Base-by-base conservation (phyloP, 306 rosid genomes). In the Cucumis hystrix region DNA sequence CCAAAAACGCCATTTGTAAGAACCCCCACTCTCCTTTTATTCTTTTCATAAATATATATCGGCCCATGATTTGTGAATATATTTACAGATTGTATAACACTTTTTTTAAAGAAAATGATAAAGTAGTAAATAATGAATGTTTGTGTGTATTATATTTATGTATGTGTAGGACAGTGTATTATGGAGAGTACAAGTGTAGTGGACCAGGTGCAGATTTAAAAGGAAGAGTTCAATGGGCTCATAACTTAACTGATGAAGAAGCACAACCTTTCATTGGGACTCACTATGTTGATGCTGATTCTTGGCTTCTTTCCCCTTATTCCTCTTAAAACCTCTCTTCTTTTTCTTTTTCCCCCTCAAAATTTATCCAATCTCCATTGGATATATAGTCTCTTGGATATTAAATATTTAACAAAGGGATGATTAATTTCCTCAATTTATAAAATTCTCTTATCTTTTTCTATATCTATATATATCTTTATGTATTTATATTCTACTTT, bases 131-230 rank as follows among this genome's bases (percentile, higher is more conserved):
- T 49, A 11, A 3, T 49, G 17, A 3, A 10, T 49, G 4, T 49
- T 49, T 13, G 6, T 14, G 18, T 28, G 37, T 33, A 33, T 30
- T 51, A 51, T 51, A 4, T 51, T 4, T 51, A 14, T 15, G 7
- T 52, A 0, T 16, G n/a, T 55, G 59, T 80, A 89, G 97, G 78
- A 80, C 81, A 6, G 96, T 86, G 51, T 88, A 84, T 76, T 90
- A 92, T 56, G 96, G 90, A 79, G 96, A 90, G 78, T 92, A 92
- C 83, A 87, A 83, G 76, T 92, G 96, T 14, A 90, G 96, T 63
- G 96, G 96, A 21, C 89, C 90, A 6, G 96, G 96, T n/a, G 90
- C 96, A 59, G 88, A 87, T 82, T 69, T 77, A 55, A 78, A 77
- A 0, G 89, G 79, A 39, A 90, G 97, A 81, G 96, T 92, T 52